Base-by-base conservation (phyloP, 1,284 basidiomycete species). In the Coniophora puteana region DNA sequence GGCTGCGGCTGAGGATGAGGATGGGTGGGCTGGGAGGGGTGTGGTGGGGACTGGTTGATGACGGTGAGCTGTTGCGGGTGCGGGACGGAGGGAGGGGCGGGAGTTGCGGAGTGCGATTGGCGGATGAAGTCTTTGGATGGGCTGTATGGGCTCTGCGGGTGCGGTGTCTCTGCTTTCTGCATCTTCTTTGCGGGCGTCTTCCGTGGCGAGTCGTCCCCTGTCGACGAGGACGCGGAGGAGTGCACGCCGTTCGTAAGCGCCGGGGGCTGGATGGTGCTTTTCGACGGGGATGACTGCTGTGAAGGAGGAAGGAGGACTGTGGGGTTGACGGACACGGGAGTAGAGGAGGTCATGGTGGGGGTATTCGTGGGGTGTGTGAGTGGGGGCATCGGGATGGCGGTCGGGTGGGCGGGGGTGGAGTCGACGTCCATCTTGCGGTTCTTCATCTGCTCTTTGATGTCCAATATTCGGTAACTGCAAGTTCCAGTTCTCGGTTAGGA, bases 401-500 rank as follows among this genome's bases (percentile, higher is more conserved):
- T 17, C 6, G 43, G 48, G 28, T 54, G 62, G 7, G 54, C 36
- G 28, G 54, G 45, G 47, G 41, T 10, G 61, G 49, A n/a, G n/a
- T n/a, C n/a, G n/a, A n/a, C n/a, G n/a, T n/a, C n/a, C 11, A 51
- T 49, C 40, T 30, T 43, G 27, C 17, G 38, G 5, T n/a, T 18
- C 12, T 31, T 25, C 21, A 29, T 10, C 14, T 38, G n/a, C 22
- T 26, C 23, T 34, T 44, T 20, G 11, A 18, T 57, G 18, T 83
- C 80, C 57, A 82, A 52, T 48, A 82, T 63, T 25, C 67, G 65
- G 54, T 78, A 79, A 37, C 79, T 83, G 45, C 8, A 32, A 26
- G 24, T 46, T 25, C 21, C 14, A 35, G 23, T 10, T n/a, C 22
- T 8, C 14, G 25, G 30, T 56, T 39, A 14, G 47, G 38, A 39